Evolutionary conservation across 768 basidiomycete species (phyloP), one percentile per base, ranked within the genome.

Genomic region (Termitomyces sp.): DNA sequence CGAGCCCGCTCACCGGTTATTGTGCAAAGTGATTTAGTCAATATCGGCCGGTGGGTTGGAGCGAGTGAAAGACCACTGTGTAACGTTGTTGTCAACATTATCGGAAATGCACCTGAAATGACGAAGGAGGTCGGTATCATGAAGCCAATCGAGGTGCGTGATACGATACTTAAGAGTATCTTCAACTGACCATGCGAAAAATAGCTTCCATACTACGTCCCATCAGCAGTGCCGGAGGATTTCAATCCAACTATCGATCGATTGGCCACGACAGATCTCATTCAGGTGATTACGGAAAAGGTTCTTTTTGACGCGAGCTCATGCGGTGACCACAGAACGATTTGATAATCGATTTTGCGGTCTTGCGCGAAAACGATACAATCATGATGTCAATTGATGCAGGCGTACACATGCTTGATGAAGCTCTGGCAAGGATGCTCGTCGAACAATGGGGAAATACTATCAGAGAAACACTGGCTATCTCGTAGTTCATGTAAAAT

Each of bases 31-130:
- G 71, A 71, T 58, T 59, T 76, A 28, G 70, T 67, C 6, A 66
- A 69, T 33, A 67, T 81, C 28, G 64, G 76, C 58, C 64, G 69
- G 47, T 79, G 74, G 75, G 56, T 73, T n/a, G 70, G 70, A n/a
- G 59, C 63, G 50, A 61, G 64, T 35, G 67, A 67, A 20, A 63
- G 61, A 38, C 72, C 76, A 13, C 61, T 81, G 28, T 74, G 70
- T 54, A 81, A 81, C 56, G 76, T 79, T 28, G 76, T 70, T 52
- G 70, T 81, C 46, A 80, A 81, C 55, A 69, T 81, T 20, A 67
- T 81, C 57, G 75, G 72, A 64, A 59, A 70, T 38, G 66, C 71
- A 14, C 71, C 72, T 18, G 71, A 72, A 20, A 59, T 62, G 4
- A 44, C 56, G 14, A 60, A 52, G 13, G 56, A 58, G 47, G 56